Evolutionary conservation across 129 eudicot genomes (phyloP), one percentile per base, ranked within the genome.

Genomic region (Flaveria sonorensis): DNA sequence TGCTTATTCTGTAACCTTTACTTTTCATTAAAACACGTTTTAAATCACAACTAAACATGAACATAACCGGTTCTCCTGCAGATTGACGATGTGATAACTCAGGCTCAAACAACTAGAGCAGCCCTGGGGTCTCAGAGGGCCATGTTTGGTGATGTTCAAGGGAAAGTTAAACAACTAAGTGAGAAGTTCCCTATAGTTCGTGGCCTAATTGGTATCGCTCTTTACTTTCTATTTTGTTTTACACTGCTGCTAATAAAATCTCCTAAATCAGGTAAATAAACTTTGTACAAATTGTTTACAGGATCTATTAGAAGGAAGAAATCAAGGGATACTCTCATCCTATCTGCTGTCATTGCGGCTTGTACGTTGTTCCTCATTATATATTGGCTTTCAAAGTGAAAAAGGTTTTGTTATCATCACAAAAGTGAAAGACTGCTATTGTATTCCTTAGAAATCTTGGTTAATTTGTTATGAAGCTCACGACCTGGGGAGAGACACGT

Each of bases 31-130:
- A 20, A 42, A 32, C 43, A 30, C 2, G 45, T 62, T 62, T 30
- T 4, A 28, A 28, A 5, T 62, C 14, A 30, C 45, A 24, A 24
- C 20, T 30, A 14, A 62, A 62, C 68, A 0, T 61, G 67, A 61
- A 13, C 14, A 3, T 21, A 26, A 36, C 72, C n/a, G 24, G 20
- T 65, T 65, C 13, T 75, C 4, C 12, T 76, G 71, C 80, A 91
- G 99, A 91, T 94, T 80, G 99, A 94, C 82, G 97, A 91, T 64
- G 99, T 91, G 21, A 94, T 94, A 75, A 89, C 74, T 82, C 99
- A 94, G 81, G 99, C 96, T 74, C 97, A 91, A 81, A 81, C 96
- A 39, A 91, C 97, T 47, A 81, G 96, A 81, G 81, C 91, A 18
- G 92, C 84, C 39, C 81, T 93, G 77, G 89, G 97, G n/a, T 81